Evolutionary conservation across 1,284 basidiomycete genomes (phyloP), one percentile per base, ranked within the genome.

Genomic region (Porodaedalea pini): DNA sequence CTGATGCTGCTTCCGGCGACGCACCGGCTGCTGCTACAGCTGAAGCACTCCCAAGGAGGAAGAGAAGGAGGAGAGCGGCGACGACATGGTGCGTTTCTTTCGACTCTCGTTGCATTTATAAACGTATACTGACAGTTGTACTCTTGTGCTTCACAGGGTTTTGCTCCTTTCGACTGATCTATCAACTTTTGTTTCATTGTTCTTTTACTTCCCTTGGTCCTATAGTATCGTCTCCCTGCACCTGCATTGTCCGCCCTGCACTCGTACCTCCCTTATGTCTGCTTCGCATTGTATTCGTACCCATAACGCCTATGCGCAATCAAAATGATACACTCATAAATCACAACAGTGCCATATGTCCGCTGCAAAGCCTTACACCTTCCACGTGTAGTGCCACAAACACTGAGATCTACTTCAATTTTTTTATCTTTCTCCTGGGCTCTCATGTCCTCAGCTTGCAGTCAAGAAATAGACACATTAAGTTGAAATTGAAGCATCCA

Each of bases 51-150:
- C n/a, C 85, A n/a, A n/a, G 76, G 85, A 92, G 73, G 85, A 93
- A 79, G 88, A 94, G 78, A 47, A 47, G 27, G 92, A 93, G 72
- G 86, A 89, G 68, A 90, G 88, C 62, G 93, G 95, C 77, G 88
- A 92, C 54, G 92, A 94, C 76, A 94, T 94, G 92, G 92, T 92
- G 65, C 62, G 88, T 78, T 19, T 48, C 17, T 13, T 21, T 37
- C 49, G 36, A n/a, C 13, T 11, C 34, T 54, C 21, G 53, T 2
- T n/a, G 34, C 11, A 11, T 27, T n/a, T 21, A 39, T 54, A n/a
- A n/a, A n/a, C n/a, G 56, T 54, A 57, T 27, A 13, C 39, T 49
- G 41, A 44, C 32, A 59, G 61, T 56, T 48, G 62, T 63, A 56
- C 32, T 45, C 57, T n/a, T n/a, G n/a, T n/a, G n/a, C n/a, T n/a